Conservation (phyloP, 2,329 filamentous ascomycete species). For the Ophiostoma montium region DNA sequence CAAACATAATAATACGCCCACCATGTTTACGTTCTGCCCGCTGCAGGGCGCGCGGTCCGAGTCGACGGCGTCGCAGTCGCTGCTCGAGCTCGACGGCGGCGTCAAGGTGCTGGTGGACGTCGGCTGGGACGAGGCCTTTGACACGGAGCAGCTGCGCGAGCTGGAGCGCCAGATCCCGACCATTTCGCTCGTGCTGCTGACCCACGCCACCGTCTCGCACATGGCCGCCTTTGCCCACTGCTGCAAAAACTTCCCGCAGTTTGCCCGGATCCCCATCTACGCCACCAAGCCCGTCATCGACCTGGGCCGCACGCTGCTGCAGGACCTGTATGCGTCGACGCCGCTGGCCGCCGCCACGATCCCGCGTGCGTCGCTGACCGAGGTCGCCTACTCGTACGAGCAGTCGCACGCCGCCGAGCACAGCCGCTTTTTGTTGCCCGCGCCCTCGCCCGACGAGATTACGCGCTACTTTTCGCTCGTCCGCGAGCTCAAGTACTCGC, state of each 20-base stretch:
- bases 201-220: conserved; percentile 83
- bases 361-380: conserved; percentile 56
- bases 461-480: conserved; percentile 83
- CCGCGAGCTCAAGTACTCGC: conserved; percentile 88
- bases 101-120: conserved; percentile 92
- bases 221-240: conserved; percentile 90
- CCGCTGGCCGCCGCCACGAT: conserved; percentile 79
- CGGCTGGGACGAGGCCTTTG: conserved; percentile 90
- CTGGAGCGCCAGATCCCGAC: conserved; percentile 88
- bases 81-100: conserved; percentile 89
- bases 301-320: conserved; percentile 75
- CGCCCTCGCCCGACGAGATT: conserved; percentile 78
- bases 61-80: conserved; percentile 80
- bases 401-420: conserved; percentile 34
- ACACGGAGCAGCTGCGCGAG: conserved; percentile 66
- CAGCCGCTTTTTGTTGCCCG: conserved; percentile 43
- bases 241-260: conserved; percentile 89
- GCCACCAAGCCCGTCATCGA: conserved; percentile 89
- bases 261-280: conserved; percentile 85
- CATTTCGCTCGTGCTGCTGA: conserved; percentile 83
- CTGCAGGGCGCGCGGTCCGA: conserved; percentile 82
- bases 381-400: conserved; percentile 40
- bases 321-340: conserved; percentile 84
- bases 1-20: neutral
- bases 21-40: conserved; percentile 92